Evolutionary conservation across 257 asterid genomes (phyloP).

Genomic region (Misopates orontium): DNA sequence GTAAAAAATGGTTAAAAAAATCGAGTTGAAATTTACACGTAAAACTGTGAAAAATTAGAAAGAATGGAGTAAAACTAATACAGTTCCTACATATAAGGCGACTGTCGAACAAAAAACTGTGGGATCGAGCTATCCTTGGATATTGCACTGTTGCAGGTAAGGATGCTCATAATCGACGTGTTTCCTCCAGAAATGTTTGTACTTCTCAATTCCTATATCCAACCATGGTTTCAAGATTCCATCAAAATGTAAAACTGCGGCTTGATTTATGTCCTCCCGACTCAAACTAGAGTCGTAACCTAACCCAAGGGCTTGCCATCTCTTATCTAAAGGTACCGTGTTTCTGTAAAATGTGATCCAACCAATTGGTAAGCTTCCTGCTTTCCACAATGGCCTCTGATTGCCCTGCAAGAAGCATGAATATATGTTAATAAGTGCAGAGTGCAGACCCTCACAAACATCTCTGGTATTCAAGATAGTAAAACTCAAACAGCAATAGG

Average conservation of each 20-base stretch:
- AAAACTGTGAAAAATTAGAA: conserved; percentile 42
- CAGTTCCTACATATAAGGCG: conserved; percentile 28
- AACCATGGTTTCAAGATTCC: conserved; percentile 91
- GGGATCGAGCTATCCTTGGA: conserved; percentile 50
- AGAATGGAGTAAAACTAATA: conserved; percentile 39
- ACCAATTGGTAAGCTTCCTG: conserved; percentile 86
- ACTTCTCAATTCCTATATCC: conserved; percentile 74
- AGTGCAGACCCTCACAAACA: not conserved
- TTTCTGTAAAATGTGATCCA: conserved; percentile 78
- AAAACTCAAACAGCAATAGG: too few relatives aligned
- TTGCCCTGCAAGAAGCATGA: conserved; percentile 52
- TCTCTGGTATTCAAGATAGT: not conserved
- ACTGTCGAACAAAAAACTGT: conserved; percentile 4
- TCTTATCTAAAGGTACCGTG: conserved; percentile 58
- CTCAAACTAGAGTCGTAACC: conserved; percentile 63
- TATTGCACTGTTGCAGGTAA: conserved; percentile 72
- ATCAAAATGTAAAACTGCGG: conserved; percentile 79
- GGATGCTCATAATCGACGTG: conserved; percentile 75
- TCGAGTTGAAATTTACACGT: conserved; percentile 43
- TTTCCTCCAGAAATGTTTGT: conserved; percentile 67
- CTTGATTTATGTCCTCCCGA: conserved; percentile 50
- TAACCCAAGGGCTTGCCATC: conserved; percentile 80
- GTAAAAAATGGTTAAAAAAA: conserved; percentile 22
- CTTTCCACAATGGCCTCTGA: conserved; percentile 52
- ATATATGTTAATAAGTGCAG: conserved; percentile 1